Base-by-base conservation (phyloP, 1,284 basidiomycete genomes). In the Omphalotus olearius region DNA sequence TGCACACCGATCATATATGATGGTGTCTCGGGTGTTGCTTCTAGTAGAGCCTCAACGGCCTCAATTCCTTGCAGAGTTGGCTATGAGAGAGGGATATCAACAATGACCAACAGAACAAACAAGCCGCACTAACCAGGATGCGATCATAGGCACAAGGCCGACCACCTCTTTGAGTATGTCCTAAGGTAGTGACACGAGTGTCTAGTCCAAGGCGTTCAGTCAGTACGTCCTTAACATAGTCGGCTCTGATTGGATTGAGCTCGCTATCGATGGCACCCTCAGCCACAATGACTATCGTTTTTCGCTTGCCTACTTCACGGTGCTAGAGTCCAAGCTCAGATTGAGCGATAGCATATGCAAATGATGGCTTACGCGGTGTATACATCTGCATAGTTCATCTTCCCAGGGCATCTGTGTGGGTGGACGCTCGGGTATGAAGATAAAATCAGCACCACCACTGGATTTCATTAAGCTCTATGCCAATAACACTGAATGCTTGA, bases 271-370 rank as follows among this genome's bases (percentile, higher is more conserved):
- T 83, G 10, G 96, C 96, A 23, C 96, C 97, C 66, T 99, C 96
- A 2, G 97, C 96, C 36, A 99, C 87, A 58, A 99, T 97, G 56
- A 99, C 93, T 60, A 99, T 97, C 0, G 93, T 97, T 75, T 97
- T 98, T 62, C 96, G 85, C 73, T 99, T 99, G 38, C 97, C 96
- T 30, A 91, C 73, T 57, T 83, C 77, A 56, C 96, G 88, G 69
- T 98, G 95, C 90, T 96, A 60, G 33, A 28, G 47, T 43, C 42
- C 28, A 3, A 49, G 4, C 25, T n/a, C 35, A 6, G 16, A 17
- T 17, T 28, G 48, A 26, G 53, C 26, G 52, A 36, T 44, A 14
- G 50, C 28, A 33, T 36, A 18, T 18, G 17, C 6, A 42, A 18
- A 1, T 13, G 44, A 45, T 40, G 26, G 52, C 28, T 14, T 16